A percentile compares a stretch with the other conserved stretches of the same genome.
These are phyloP conservation scores for Friedmanniomyces simplex DNA, from an alignment of 495 filamentous ascomycete genomes.

Conservation along the genomic window DNA sequence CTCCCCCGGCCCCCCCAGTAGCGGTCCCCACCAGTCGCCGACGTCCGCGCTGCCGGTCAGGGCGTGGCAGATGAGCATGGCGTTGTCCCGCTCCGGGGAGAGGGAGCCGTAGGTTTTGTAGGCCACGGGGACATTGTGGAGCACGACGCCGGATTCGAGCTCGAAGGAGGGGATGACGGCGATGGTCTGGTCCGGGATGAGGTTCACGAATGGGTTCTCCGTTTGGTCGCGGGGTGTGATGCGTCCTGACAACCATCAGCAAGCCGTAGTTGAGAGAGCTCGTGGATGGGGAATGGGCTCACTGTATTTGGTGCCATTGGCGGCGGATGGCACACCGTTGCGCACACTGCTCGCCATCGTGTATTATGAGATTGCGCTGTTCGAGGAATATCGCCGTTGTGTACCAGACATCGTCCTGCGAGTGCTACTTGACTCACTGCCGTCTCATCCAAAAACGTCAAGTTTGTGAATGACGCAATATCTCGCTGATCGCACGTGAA, in stretches of 20 bases:
- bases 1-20: constrained; percentile 60
- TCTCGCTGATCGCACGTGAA: too few species aligned
- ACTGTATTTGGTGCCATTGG: constrained; percentile 13
- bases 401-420: too few species aligned
- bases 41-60: constrained; percentile 94
- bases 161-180: constrained; percentile 80
- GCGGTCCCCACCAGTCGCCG: constrained; percentile 94
- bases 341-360: not conserved
- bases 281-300: not conserved
- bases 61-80: constrained; percentile 93
- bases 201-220: constrained; percentile 79
- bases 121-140: constrained; percentile 83
- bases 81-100: constrained; percentile 70
- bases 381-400: too few species aligned
- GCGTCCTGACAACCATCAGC: constrained; percentile 6
- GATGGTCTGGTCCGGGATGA: constrained; percentile 81
- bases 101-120: constrained; percentile 80
- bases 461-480: too few species aligned
- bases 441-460: too few species aligned
- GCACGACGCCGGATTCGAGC: constrained; percentile 81
- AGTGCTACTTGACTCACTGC: too few species aligned
- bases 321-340: not conserved
- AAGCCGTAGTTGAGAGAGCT: not conserved
- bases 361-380: not conserved
- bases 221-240: constrained; percentile 42